phyloP scores from a whole-genome alignment of 169 alveolate genomes.

The Fabrea salina region DNA sequence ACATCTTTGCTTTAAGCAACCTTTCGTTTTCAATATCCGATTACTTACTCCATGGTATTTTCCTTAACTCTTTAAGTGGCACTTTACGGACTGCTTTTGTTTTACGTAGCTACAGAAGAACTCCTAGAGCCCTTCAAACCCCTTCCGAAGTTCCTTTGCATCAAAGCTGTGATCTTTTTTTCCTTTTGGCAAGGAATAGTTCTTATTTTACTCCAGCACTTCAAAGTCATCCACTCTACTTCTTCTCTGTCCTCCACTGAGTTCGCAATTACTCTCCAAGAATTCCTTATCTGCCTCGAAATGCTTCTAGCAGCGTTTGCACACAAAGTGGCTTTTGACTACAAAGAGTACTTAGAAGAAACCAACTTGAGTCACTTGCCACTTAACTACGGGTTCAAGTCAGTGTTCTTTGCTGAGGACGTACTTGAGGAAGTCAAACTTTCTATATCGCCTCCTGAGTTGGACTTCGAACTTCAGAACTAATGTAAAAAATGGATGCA shows the following conservation, averaged over 20 bases:
- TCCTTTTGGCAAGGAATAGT: slow-evolving; percentile 59
- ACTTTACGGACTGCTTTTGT: slow-evolving; percentile 53
- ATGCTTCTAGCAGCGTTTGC: slow-evolving; percentile 32
- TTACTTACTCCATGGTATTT: no score
- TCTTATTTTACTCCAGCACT: slow-evolving; percentile 1
- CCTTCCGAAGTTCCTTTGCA: slow-evolving; percentile 66
- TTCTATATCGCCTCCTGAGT: not conserved
- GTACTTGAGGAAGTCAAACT: slow-evolving; percentile 16
- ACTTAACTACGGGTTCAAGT: not conserved
- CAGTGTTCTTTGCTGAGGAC: slow-evolving; percentile 8
- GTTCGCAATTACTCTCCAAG: not conserved
- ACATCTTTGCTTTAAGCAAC: slow-evolving; percentile 44
- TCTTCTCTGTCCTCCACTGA: not conserved
- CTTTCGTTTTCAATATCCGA: slow-evolving; percentile 34
- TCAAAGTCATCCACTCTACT: slow-evolving; percentile 5
- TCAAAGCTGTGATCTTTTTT: slow-evolving; percentile 61
- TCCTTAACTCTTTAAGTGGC: slow-evolving; percentile 34
- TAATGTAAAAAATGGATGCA: slow-evolving; percentile 15
- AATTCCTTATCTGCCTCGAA: slow-evolving; percentile 17
- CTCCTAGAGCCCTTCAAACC: slow-evolving; percentile 63
- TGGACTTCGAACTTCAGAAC: slow-evolving; percentile 14
- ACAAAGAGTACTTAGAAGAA: not conserved
- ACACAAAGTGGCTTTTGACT: slow-evolving; percentile 18
- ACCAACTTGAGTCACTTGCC: not conserved
- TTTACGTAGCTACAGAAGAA: slow-evolving; percentile 67